Base-by-base conservation (phyloP, 176 grass and related monocot genomes). In the Aegilops umbellulata region DNA sequence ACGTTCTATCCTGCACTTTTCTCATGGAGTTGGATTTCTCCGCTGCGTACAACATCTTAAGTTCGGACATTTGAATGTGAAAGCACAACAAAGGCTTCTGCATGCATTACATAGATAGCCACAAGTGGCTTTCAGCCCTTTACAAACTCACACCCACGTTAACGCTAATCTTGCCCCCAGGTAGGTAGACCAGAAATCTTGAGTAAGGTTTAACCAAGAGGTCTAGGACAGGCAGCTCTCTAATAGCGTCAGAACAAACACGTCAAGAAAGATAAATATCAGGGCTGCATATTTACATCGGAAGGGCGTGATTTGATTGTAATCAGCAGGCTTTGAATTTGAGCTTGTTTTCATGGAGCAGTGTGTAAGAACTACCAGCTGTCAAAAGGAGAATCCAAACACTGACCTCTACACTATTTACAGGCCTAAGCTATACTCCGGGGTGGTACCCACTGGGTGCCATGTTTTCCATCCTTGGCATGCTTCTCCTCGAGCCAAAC, bases 391-490 rank as follows among this genome's bases (percentile, higher is more conserved):
- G 71, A 47, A 87, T 80, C 66, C 84, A 76, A 62, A 76, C 32
- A 78, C 5, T 55, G 79, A 47, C 35, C 64, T 34, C 80, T 88
- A 74, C 35, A 57, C 74, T 88, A 83, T 88, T 76, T 91, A 88
- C 88, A 86, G 38, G 58, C 41, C 80, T 85, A 88, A 38, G 44
- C 78, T 92, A 96, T 82, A 99, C 97, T 23, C 90, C 88, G 32
- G 93, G 94, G 88, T 93, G 92, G 71, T 99, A 96, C 20, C 88
- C 84, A 49, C 85, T 82, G 29, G 89, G 82, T 6, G 90, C 71
- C 82, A 83, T 85, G 70, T 86, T 85, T n/a, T 94, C 90, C 72
- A 91, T 71, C 78, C 87, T 87, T 42, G 86, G 90, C n/a, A 92
- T 87, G 57, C 83, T 93, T 91, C 93, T 96, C 68, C 88, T 83